A percentile compares a stretch with the other conserved stretches of the same genome.
phyloP scores from a whole-genome alignment of 2,329 filamentous ascomycete genomes.

The Orbilia ellipsospora region DNA sequence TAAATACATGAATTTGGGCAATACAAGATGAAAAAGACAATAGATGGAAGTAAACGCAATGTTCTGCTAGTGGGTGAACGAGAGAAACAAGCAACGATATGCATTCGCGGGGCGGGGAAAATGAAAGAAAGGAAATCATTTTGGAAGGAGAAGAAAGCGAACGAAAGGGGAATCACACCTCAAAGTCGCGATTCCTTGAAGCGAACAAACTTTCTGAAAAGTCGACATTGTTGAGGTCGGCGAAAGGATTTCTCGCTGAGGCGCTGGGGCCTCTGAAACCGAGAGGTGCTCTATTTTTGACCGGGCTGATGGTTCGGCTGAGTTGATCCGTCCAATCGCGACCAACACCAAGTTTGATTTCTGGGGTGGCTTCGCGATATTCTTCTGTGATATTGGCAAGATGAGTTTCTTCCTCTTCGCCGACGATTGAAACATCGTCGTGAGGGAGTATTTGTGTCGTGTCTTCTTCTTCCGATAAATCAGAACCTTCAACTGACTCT shows the following conservation, averaged over 20 bases:
- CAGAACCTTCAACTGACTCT: constrained; percentile 46
- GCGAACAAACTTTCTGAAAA: constrained; percentile 52
- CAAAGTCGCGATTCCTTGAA: constrained; percentile 73
- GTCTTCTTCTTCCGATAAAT: constrained; percentile 48
- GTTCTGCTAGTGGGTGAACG: constrained; percentile 17
- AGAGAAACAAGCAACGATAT: constrained; percentile 4
- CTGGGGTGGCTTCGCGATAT: constrained; percentile 68
- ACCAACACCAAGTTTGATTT: constrained; percentile 67
- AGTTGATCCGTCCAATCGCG: constrained; percentile 95
- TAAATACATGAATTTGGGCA: constrained; percentile 50
- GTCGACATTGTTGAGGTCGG: constrained; percentile 52
- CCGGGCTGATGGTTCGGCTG: constrained; percentile 90
- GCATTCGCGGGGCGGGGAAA: constrained; percentile 13
- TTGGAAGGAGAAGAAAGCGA: constrained; percentile 66
- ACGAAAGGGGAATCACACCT: constrained; percentile 79
- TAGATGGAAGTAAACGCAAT: constrained; percentile 2
- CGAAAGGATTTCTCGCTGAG: constrained; percentile 45
- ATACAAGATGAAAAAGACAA: constrained; percentile 32
- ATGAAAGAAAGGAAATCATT: constrained; percentile 59
- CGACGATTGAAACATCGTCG: constrained; percentile 73
- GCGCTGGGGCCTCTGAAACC: constrained; percentile 43
- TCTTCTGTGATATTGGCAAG: constrained; percentile 61
- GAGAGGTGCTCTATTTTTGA: constrained; percentile 68
- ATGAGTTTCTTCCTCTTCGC: constrained; percentile 66
- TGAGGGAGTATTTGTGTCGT: constrained; percentile 52